Percentiles rank a stretch among this genome's conserved stretches.
Evolutionary conservation across 179 eudicot genomes (phyloP).

Genomic region (Actinidia chinensis): DNA sequence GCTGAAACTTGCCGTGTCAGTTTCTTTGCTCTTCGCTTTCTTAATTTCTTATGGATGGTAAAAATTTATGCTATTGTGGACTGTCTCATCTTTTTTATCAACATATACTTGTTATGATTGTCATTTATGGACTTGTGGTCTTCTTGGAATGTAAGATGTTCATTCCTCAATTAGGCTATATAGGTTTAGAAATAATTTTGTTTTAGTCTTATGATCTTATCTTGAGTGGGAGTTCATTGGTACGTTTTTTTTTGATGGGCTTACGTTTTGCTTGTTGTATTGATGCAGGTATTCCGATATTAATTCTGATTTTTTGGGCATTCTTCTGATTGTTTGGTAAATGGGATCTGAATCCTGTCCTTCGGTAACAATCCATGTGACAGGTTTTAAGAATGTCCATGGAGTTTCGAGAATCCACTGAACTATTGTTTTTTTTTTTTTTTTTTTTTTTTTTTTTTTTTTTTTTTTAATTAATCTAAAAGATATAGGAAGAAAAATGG

Average conservation of each 20-base stretch:
- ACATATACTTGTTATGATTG: background rate
- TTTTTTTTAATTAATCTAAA: too few species aligned
- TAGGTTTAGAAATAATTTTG: background rate
- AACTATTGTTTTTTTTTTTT: too few species aligned
- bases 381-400: constrained; percentile 90
- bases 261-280: background rate
- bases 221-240: background rate
- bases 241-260: background rate
- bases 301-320: constrained; percentile 7
- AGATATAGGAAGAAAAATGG: too few species aligned
- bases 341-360: constrained; percentile 96
- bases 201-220: background rate
- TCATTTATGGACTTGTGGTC: background rate
- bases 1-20: too few species aligned
- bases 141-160: background rate
- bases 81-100: background rate
- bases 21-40: too few species aligned
- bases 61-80: background rate
- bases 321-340: constrained; percentile 27
- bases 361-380: constrained; percentile 70
- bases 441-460: too few species aligned
- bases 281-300: constrained; percentile 17
- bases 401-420: constrained; percentile 99
- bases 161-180: background rate
- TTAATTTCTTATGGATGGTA: background rate